These are phyloP conservation scores for Hypoxylon fuscum DNA, from an alignment of 495 filamentous ascomycete species.

Conservation along the genomic window DNA sequence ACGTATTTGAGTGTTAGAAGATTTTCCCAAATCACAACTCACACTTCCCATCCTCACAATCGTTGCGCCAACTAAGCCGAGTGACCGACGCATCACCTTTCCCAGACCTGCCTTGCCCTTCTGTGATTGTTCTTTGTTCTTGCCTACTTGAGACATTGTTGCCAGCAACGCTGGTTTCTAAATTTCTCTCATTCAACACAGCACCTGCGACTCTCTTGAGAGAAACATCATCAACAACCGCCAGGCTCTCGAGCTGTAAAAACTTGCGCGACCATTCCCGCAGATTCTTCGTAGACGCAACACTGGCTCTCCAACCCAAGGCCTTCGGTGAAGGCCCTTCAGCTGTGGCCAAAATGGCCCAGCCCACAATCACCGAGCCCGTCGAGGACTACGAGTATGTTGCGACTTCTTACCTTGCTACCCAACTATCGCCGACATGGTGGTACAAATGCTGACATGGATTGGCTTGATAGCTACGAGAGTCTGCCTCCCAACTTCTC, in stretches of 20 bases:
- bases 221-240: background rate
- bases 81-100: too few relatives aligned
- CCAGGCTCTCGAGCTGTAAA: background rate
- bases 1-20: constrained; percentile 32
- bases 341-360: constrained; percentile 67
- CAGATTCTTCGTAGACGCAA: constrained; percentile 46
- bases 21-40: constrained; percentile 19
- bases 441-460: constrained; percentile 28
- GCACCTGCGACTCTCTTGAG: background rate
- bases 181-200: too few relatives aligned
- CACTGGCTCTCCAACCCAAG: constrained; percentile 64
- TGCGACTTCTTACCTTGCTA: constrained; percentile 2
- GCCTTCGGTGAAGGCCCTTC: constrained; percentile 60
- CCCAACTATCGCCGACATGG: background rate
- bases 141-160: constrained; percentile 9
- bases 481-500: constrained; percentile 68
- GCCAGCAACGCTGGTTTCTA: too few relatives aligned
- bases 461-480: constrained; percentile 59
- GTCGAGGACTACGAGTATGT: constrained; percentile 68
- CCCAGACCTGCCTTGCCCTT: background rate
- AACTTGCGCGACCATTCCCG: constrained; percentile 11
- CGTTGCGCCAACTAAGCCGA: background rate
- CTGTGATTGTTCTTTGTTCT: constrained; percentile 19
- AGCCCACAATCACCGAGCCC: constrained; percentile 63
- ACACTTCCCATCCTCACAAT: background rate